Conservation (phyloP, 345 rosid species). For the Linum usitatissimum region DNA sequence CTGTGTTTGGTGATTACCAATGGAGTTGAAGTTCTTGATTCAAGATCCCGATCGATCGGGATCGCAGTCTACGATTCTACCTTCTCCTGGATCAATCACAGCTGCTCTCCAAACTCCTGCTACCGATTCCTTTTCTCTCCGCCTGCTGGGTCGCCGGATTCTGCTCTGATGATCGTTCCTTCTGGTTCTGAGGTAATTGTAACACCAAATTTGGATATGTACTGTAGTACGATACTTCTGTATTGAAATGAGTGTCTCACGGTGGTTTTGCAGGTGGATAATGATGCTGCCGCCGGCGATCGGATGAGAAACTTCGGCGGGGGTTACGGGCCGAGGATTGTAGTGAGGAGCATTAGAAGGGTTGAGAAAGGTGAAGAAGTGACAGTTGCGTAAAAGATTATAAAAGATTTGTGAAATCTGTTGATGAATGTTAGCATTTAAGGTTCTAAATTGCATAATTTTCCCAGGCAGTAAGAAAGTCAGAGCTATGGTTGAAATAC, state of each 20-base stretch:
- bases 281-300: not conserved
- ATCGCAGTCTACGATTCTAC: slow-evolving; percentile 41
- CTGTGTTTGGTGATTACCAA: slow-evolving; percentile 59
- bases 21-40: slow-evolving; percentile 75
- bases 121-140: slow-evolving; percentile 44
- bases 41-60: slow-evolving; percentile 40
- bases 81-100: slow-evolving; percentile 90
- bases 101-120: slow-evolving; percentile 76
- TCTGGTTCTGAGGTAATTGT: slow-evolving; percentile 11
- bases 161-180: slow-evolving; percentile 24
- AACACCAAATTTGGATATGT: too few species aligned
- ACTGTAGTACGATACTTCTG: too few species aligned
- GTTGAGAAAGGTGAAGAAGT: slow-evolving; percentile 53
- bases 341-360: slow-evolving; percentile 48
- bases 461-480: slow-evolving; percentile 45
- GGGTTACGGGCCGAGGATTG: slow-evolving; percentile 41
- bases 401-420: too few species aligned
- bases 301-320: slow-evolving; percentile 13
- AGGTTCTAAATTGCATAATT: not conserved
- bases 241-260: slow-evolving; percentile 19
- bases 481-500: slow-evolving; percentile 60
- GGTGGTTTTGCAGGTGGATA: slow-evolving; percentile 13
- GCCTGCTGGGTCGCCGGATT: slow-evolving; percentile 9
- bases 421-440: too few species aligned
- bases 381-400: slow-evolving; percentile 40